Evolutionary conservation across 2,329 filamentous ascomycete genomes (phyloP).

Genomic region (Acephala macrosclerotiorum): DNA sequence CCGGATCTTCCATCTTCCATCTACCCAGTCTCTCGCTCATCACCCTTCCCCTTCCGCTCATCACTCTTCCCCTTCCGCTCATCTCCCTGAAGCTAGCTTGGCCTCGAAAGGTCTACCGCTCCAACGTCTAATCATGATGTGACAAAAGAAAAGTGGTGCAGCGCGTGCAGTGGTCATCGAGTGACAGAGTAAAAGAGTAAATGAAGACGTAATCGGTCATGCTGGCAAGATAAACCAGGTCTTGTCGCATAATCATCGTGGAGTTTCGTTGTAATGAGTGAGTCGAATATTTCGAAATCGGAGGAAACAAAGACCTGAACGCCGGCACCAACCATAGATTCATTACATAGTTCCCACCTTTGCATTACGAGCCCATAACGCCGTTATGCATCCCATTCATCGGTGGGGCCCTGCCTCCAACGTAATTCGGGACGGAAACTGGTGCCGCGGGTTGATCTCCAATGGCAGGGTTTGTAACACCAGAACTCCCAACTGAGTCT

Average conservation of each 20-base stretch:
- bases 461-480: constrained; percentile 17
- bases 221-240: constrained; percentile 12
- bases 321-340: constrained; percentile 25
- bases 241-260: background rate
- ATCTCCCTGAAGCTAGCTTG: background rate
- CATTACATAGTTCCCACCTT: constrained; percentile 23
- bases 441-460: constrained; percentile 25
- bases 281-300: constrained; percentile 1
- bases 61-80: background rate
- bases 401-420: constrained; percentile 35
- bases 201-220: background rate
- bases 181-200: constrained; percentile 29
- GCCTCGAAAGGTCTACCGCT: background rate
- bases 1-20: background rate
- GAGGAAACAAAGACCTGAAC: constrained; percentile 23
- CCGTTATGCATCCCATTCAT: constrained; percentile 39
- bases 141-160: constrained; percentile 38
- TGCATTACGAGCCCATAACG: constrained; percentile 37
- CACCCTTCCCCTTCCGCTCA: background rate
- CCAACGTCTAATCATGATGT: background rate
- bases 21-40: background rate
- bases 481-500: constrained; percentile 34
- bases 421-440: constrained; percentile 35
- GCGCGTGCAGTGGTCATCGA: constrained; percentile 38
- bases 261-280: background rate